Evolutionary conservation across 768 basidiomycete genomes (phyloP).

Genomic region (Suillus alpinus): DNA sequence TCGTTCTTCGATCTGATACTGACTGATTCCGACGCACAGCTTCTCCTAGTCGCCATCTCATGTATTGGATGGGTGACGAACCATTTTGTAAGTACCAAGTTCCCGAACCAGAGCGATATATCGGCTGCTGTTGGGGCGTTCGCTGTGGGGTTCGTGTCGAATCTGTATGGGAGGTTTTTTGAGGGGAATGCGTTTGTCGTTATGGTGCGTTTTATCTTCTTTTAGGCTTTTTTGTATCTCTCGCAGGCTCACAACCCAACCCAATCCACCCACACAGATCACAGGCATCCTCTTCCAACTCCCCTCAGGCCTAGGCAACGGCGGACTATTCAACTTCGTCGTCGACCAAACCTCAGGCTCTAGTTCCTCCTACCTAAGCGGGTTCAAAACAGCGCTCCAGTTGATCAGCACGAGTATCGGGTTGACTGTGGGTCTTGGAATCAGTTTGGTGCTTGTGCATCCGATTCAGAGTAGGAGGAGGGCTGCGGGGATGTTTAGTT

Average conservation of each 20-base stretch:
- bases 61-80: slow-evolving; percentile 78
- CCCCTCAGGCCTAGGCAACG: slow-evolving; percentile 76
- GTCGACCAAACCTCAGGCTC: slow-evolving; percentile 51
- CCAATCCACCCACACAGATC: slow-evolving; percentile 47
- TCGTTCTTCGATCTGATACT: neutral
- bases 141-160: slow-evolving; percentile 76
- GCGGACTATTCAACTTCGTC: slow-evolving; percentile 74
- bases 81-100: slow-evolving; percentile 56
- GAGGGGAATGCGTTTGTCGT: slow-evolving; percentile 76
- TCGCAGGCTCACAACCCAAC: too few species aligned
- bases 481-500: slow-evolving; percentile 61
- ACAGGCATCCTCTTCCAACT: slow-evolving; percentile 85
- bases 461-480: slow-evolving; percentile 57
- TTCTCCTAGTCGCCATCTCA: slow-evolving; percentile 55
- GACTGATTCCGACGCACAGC: slow-evolving; percentile 6
- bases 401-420: slow-evolving; percentile 76
- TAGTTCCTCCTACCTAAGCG: slow-evolving; percentile 57
- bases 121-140: slow-evolving; percentile 81
- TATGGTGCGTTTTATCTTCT: slow-evolving; percentile 60
- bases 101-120: slow-evolving; percentile 71
- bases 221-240: too few species aligned
- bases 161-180: slow-evolving; percentile 73
- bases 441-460: slow-evolving; percentile 64
- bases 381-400: slow-evolving; percentile 74
- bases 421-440: slow-evolving; percentile 75